Percentiles rank a stretch among this genome's conserved stretches.
These are phyloP conservation scores for Dicorynia guianensis DNA, from an alignment of 306 rosid genomes.

Conservation along the genomic window DNA sequence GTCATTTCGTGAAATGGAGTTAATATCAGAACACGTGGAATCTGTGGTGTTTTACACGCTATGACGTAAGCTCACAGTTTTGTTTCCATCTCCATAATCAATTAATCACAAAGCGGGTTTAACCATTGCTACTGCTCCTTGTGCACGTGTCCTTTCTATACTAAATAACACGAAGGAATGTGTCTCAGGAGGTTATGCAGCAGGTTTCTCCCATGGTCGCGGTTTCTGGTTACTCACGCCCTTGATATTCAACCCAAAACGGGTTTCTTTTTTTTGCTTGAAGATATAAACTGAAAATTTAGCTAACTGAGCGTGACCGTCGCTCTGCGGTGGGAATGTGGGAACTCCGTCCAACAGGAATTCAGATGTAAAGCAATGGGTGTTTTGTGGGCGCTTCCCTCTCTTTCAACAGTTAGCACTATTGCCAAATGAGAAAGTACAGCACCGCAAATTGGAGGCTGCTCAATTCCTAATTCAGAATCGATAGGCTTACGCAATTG, in stretches of 20 bases:
- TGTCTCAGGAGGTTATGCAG: not conserved
- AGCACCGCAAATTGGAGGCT: no score
- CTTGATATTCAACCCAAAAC: not conserved
- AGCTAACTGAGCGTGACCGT: no score
- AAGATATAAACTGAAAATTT: no score
- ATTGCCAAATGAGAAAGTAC: no score
- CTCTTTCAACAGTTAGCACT: no score
- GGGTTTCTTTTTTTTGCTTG: not conserved
- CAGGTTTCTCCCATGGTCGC: conserved; percentile 22
- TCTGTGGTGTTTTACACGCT: not conserved
- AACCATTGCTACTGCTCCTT: not conserved
- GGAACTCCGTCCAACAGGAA: no score
- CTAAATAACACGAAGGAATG: conserved; percentile 10
- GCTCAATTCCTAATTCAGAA: no score
- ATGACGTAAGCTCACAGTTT: not conserved
- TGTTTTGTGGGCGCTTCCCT: no score
- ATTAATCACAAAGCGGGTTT: not conserved
- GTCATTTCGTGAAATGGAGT: conserved; percentile 47
- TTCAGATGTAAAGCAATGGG: no score
- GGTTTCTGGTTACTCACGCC: conserved; percentile 13
- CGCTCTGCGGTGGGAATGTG: no score
- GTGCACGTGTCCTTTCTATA: conserved; percentile 2
- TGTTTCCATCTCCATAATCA: not conserved
- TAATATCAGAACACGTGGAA: conserved; percentile 49
- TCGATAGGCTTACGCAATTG: no score